These are phyloP conservation scores for Russula virescens DNA, from an alignment of 768 basidiomycete genomes.

Conservation along the genomic window DNA sequence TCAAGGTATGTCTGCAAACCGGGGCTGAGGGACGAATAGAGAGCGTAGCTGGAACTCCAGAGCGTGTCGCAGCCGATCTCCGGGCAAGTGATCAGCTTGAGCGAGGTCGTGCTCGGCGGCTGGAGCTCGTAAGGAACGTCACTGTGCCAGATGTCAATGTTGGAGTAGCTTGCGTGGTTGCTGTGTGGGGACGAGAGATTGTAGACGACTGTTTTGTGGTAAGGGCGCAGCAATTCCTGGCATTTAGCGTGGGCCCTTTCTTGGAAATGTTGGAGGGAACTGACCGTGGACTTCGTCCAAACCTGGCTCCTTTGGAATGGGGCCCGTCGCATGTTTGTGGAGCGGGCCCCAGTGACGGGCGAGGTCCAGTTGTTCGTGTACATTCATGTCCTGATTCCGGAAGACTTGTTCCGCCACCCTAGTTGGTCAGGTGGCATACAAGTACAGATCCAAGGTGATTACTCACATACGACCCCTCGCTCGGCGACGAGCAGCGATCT, in stretches of 20 bases:
- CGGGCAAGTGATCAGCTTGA: slow-evolving; percentile 66
- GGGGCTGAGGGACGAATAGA: slow-evolving; percentile 52
- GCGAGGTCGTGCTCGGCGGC: slow-evolving; percentile 73
- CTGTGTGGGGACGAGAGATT: slow-evolving; percentile 59
- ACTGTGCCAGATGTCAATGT: slow-evolving; percentile 75
- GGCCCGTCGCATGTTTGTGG: slow-evolving; percentile 80
- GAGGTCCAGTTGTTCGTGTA: slow-evolving; percentile 66
- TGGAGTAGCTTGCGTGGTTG: slow-evolving; percentile 59
- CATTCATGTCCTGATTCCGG: slow-evolving; percentile 64
- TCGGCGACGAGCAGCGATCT: slow-evolving; percentile 72
- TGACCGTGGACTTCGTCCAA: slow-evolving; percentile 71
- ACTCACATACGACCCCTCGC: slow-evolving; percentile 68
- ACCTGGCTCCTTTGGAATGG: slow-evolving; percentile 61
- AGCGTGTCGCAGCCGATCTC: slow-evolving; percentile 43
- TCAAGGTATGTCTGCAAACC: slow-evolving; percentile 54
- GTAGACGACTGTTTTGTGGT: slow-evolving; percentile 51
- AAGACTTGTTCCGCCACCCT: slow-evolving; percentile 45
- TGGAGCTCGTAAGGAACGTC: slow-evolving; percentile 81
- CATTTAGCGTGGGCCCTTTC: neutral
- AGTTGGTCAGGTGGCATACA: neutral
- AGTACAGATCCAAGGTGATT: neutral
- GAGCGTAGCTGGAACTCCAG: slow-evolving; percentile 41
- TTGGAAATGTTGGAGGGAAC: slow-evolving; percentile 22
- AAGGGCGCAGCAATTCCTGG: neutral
- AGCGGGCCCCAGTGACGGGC: slow-evolving; percentile 67